These are phyloP conservation scores for Jackrogersella multiformis DNA, from an alignment of 495 filamentous ascomycete genomes.

Conservation along the genomic window DNA sequence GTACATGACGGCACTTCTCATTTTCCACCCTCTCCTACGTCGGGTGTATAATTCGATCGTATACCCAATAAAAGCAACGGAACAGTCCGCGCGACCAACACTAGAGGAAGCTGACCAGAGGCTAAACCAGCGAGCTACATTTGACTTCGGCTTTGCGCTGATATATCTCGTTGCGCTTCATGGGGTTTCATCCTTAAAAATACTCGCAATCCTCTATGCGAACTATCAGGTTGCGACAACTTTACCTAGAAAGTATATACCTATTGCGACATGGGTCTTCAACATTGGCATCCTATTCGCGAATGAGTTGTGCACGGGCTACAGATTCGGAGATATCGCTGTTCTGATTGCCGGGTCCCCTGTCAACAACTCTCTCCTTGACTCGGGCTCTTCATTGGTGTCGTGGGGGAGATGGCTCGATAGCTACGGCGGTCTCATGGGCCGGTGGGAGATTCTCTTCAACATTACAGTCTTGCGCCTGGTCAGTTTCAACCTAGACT, in stretches of 20 bases:
- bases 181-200: constrained; percentile 84
- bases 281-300: constrained; percentile 87
- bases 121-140: constrained; percentile 78
- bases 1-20: constrained; percentile 73
- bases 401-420: constrained; percentile 75
- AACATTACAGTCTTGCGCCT: constrained; percentile 94
- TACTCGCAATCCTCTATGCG: constrained; percentile 77
- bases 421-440: constrained; percentile 78
- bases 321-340: constrained; percentile 71
- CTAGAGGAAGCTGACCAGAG: constrained; percentile 69
- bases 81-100: constrained; percentile 42
- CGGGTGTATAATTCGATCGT: constrained; percentile 67
- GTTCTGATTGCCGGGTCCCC: constrained; percentile 55
- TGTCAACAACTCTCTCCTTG: constrained; percentile 41
- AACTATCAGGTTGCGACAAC: constrained; percentile 82
- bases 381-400: constrained; percentile 52
- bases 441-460: constrained; percentile 94
- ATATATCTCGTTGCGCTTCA: constrained; percentile 82
- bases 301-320: constrained; percentile 86
- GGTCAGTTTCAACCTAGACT: constrained; percentile 97
- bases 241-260: constrained; percentile 72
- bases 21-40: constrained; percentile 81
- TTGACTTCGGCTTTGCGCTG: constrained; percentile 84
- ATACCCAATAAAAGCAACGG: constrained; percentile 38
- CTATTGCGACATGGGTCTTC: constrained; percentile 89